Base-by-base conservation (phyloP, 208 protist species). In the Acanthamoeba lenticulata region DNA sequence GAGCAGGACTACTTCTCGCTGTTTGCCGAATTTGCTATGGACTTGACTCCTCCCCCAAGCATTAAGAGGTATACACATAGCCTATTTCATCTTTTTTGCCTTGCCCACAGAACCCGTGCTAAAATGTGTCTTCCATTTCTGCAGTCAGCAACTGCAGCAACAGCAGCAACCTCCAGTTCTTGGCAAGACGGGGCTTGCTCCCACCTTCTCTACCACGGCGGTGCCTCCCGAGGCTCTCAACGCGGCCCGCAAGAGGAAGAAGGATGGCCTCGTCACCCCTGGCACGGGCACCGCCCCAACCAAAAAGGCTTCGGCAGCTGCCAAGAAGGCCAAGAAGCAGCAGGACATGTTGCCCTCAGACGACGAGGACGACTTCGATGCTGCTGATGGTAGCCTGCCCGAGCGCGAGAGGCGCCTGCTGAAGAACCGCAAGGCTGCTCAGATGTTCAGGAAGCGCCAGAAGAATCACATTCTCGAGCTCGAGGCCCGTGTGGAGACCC, bases 391-490 rank as follows among this genome's bases (percentile, higher is more conserved):
- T 11, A 44, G 42, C 42, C 49, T 65, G 13, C 29, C 40, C 44
- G 49, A 90, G 55, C 27, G 38, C 32, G 83, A 90, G 49, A 52
- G 49, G 45, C 83, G 89, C 4, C 62, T 93, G 19, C 49, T 93
- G 13, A 93, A 93, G 89, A 93, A 93, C 29, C 36, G 89, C n/a
- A 83, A 93, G 62, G 57, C 89, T n/a, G 89, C 89, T 21, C 49
- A 83, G 42, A 5, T 90, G 67, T 93, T 83, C 42, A 74, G 89
- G 67, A 93, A 85, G 57, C 11, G 89, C 19, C 57, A 83, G 34
- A 72, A 83, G 67, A 83, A 72, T 24, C 67, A 93, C 89, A 93
- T 93, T 67, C 27, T 83, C 32, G 60, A 93, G 60, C 89, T 93
- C 24, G 89, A 93, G 49, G 34, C 24, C 27, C 34, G 42, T 21